Percentiles rank a stretch among this genome's conserved stretches.
These are phyloP conservation scores for Quercus dentata DNA, from an alignment of 306 rosid species.

Conservation along the genomic window DNA sequence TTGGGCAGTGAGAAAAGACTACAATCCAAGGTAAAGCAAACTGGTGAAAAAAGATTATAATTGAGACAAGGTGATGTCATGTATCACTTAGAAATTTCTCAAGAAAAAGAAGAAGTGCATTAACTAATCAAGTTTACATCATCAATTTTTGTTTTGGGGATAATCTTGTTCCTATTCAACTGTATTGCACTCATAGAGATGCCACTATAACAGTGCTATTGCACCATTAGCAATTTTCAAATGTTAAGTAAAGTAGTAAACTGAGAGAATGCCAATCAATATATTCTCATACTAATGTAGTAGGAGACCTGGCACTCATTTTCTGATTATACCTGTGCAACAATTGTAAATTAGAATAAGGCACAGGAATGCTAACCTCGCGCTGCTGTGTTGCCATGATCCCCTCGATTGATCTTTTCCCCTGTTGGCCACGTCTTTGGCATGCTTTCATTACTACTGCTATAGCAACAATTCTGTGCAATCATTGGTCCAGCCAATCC, in stretches of 20 bases:
- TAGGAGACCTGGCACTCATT: neutral
- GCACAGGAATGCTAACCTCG: constrained; percentile 44
- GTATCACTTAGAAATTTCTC: neutral
- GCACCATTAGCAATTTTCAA: neutral
- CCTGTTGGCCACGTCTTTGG: constrained; percentile 35
- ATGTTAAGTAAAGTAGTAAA: neutral
- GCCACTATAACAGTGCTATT: neutral
- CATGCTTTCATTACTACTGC: constrained; percentile 67
- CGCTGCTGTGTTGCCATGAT: constrained; percentile 31
- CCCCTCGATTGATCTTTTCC: constrained; percentile 37
- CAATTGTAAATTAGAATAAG: neutral
- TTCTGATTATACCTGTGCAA: neutral
- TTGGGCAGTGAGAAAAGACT: neutral
- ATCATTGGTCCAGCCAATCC: constrained; percentile 37
- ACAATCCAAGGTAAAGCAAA: neutral
- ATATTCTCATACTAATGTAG: neutral
- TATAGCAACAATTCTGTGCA: constrained; percentile 49
- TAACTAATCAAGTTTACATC: neutral
- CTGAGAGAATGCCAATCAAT: neutral
- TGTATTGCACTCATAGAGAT: neutral
- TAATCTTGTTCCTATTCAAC: neutral
- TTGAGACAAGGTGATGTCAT: neutral
- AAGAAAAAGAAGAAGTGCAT: neutral
- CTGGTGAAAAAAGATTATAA: neutral
- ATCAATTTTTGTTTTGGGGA: neutral